These are phyloP conservation scores for Hippophae gyantsensis DNA, from an alignment of 306 rosid species.

Conservation along the genomic window DNA sequence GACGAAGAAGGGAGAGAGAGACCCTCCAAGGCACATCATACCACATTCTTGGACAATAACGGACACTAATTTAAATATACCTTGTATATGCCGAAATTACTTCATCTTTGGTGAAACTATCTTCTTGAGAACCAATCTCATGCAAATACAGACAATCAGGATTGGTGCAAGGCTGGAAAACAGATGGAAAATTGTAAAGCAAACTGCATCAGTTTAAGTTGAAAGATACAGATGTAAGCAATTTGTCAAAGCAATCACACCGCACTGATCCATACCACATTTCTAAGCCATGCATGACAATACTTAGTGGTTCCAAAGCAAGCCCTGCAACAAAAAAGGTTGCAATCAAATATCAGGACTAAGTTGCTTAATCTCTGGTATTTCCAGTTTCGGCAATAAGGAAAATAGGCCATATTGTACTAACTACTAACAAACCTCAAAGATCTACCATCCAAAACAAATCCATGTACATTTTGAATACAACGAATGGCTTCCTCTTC, in stretches of 20 bases:
- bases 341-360: not conserved
- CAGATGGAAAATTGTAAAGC: not conserved
- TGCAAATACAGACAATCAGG: constrained; percentile 94
- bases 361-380: not conserved
- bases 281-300: constrained; percentile 99
- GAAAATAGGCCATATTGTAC: not conserved
- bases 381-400: not conserved
- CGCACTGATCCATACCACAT: constrained; percentile 53
- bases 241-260: not conserved
- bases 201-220: constrained; percentile 3
- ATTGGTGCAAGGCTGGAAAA: constrained; percentile 88
- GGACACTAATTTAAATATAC: constrained; percentile 26
- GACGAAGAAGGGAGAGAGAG: not conserved
- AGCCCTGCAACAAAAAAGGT: constrained; percentile 48
- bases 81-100: constrained; percentile 79
- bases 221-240: not conserved
- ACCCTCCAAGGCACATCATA: not conserved
- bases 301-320: constrained; percentile 98
- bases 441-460: constrained; percentile 83
- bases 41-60: not conserved
- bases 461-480: constrained; percentile 98
- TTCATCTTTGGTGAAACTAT: constrained; percentile 97
- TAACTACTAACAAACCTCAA: constrained; percentile 43
- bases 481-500: constrained; percentile 98
- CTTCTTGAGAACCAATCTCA: constrained; percentile 83